These are phyloP conservation scores for Monascus purpureus DNA, from an alignment of 495 filamentous ascomycete genomes.

Conservation along the genomic window DNA sequence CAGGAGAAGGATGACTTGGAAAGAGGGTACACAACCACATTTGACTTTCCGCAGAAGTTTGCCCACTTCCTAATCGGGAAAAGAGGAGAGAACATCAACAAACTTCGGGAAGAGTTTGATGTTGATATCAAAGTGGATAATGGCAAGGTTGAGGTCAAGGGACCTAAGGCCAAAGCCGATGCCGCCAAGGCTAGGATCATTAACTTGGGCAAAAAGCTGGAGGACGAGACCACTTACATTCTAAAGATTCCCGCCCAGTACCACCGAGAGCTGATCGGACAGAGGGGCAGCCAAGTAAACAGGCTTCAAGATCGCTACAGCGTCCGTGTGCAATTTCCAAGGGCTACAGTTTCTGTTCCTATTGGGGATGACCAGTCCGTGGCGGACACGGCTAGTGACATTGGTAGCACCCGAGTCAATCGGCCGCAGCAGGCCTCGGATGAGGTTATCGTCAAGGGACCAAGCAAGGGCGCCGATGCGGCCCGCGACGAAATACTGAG, in stretches of 20 bases:
- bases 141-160: conserved; percentile 56
- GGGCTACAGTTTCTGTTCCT: conserved; percentile 33
- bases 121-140: conserved; percentile 86
- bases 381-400: conserved; percentile 57
- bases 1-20: conserved; percentile 82
- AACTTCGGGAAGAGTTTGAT: conserved; percentile 90
- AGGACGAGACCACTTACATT: conserved; percentile 73
- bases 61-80: conserved; percentile 89
- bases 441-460: conserved; percentile 83
- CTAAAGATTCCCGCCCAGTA: conserved; percentile 82
- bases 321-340: conserved; percentile 89
- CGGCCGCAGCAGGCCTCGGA: conserved; percentile 64
- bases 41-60: conserved; percentile 88
- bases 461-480: conserved; percentile 78
- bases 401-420: conserved; percentile 41
- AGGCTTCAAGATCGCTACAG: conserved; percentile 71
- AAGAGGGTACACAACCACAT: conserved; percentile 67
- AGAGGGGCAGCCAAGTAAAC: conserved; percentile 51
- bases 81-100: conserved; percentile 83
- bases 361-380: conserved; percentile 54
- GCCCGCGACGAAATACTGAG: conserved; percentile 81
- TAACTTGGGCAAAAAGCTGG: conserved; percentile 59
- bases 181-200: conserved; percentile 65
- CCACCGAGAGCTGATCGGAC: conserved; percentile 61
- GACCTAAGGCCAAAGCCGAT: conserved; percentile 69